Percentiles rank a stretch among this genome's conserved stretches.
phyloP scores from a whole-genome alignment of 495 filamentous ascomycete species.

The Penicillium parvum region DNA sequence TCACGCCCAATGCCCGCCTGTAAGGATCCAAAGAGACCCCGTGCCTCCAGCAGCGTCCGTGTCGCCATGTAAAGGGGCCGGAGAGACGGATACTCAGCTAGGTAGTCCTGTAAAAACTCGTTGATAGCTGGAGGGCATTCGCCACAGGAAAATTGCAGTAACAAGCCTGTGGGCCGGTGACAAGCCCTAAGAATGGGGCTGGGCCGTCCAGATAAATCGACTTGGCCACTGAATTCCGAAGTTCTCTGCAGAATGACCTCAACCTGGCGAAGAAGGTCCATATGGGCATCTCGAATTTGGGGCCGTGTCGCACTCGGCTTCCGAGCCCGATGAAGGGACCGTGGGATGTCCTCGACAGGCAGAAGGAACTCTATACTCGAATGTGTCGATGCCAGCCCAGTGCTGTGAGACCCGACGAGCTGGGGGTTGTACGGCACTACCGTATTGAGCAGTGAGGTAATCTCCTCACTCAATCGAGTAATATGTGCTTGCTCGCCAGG shows the following conservation, averaged over 20 bases:
- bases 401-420: conserved; percentile 49
- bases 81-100: conserved; percentile 46
- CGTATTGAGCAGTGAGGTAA: conserved; percentile 19
- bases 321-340: conserved; percentile 16
- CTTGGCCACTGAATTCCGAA: conserved; percentile 6
- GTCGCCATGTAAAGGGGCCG: conserved; percentile 44
- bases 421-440: conserved; percentile 27
- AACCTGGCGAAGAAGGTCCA: conserved; percentile 20
- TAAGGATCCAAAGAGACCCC: conserved; percentile 41
- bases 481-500: conserved; percentile 27
- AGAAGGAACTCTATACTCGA: conserved; percentile 51
- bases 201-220: conserved; percentile 14
- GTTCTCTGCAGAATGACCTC: conserved; percentile 14
- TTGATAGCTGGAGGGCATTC: conserved; percentile 29
- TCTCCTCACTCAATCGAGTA: conserved; percentile 22
- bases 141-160: conserved; percentile 43
- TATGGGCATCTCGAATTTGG: conserved; percentile 20
- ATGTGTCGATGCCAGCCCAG: conserved; percentile 46
- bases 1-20: conserved; percentile 46
- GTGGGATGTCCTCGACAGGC: conserved; percentile 20
- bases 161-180: conserved; percentile 45
- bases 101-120: conserved; percentile 42
- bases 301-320: conserved; percentile 33
- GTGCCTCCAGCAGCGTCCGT: conserved; percentile 46
- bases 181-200: conserved; percentile 23